Conservation (phyloP, 2,329 filamentous ascomycete genomes). For the Macrophomina phaseolina region DNA sequence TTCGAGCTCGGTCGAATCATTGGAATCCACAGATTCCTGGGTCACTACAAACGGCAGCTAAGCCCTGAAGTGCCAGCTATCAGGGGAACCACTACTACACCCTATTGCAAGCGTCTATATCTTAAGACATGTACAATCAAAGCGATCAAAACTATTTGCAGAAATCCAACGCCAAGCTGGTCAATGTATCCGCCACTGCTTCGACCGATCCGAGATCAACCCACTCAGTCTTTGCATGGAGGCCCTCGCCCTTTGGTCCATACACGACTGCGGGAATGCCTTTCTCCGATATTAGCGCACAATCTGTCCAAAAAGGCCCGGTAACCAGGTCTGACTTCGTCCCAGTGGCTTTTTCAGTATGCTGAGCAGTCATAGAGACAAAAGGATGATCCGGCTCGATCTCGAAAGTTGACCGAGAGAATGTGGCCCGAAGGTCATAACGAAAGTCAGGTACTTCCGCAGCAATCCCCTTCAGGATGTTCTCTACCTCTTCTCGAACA, state of each 20-base stretch:
- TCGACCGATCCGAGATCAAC: conserved; percentile 48
- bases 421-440: conserved; percentile 48
- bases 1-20: too few species aligned
- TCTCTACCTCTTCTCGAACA: conserved; percentile 47
- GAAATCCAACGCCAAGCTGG: background rate
- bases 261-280: conserved; percentile 57
- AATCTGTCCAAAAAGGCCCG: conserved; percentile 57
- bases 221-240: conserved; percentile 60
- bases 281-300: conserved; percentile 52
- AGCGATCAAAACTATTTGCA: background rate
- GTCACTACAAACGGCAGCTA: too few species aligned
- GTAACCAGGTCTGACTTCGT: background rate
- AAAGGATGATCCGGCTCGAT: conserved; percentile 51
- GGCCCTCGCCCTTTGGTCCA: conserved; percentile 55
- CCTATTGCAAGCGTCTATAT: too few species aligned
- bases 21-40: too few species aligned
- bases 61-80: too few species aligned
- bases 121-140: too few species aligned
- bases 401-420: conserved; percentile 52
- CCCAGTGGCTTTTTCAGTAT: conserved; percentile 38
- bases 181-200: background rate
- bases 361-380: conserved; percentile 39
- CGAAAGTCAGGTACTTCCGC: conserved; percentile 46
- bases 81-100: too few species aligned
- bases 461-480: conserved; percentile 44